A percentile compares a stretch with the other conserved stretches of the same genome.
phyloP scores from a whole-genome alignment of 495 filamentous ascomycete species.

The Clavariopsis aquatica region DNA sequence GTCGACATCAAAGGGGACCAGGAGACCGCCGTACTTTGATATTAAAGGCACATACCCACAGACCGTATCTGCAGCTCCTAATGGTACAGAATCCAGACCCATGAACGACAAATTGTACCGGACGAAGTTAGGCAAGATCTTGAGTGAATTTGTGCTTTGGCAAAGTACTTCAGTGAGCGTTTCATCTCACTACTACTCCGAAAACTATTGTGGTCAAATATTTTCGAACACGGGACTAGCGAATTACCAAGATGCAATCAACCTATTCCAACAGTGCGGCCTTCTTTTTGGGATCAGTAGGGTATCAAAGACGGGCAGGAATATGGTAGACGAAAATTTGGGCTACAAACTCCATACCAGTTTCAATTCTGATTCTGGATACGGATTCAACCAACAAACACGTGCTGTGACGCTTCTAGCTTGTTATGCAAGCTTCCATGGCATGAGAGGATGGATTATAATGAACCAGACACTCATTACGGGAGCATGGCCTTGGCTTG shows the following conservation, averaged over 20 bases:
- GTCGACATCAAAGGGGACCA: too few species aligned
- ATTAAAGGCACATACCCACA: too few species aligned
- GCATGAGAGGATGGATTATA: background rate
- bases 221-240: too few species aligned
- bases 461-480: background rate
- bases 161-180: background rate
- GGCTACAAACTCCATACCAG: background rate
- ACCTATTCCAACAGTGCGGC: too few species aligned
- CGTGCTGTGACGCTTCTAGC: background rate
- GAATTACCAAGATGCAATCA: too few species aligned
- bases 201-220: too few species aligned
- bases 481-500: slow-evolving; percentile 1
- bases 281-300: too few species aligned
- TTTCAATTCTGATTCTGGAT: background rate
- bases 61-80: too few species aligned
- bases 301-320: too few species aligned
- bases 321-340: background rate
- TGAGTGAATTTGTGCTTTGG: background rate
- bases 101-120: background rate
- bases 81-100: too few species aligned
- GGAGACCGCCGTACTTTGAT: too few species aligned
- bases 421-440: background rate
- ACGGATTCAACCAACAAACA: background rate
- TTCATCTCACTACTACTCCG: background rate
- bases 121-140: background rate